phyloP scores from a whole-genome alignment of 2,329 filamentous ascomycete species.

The Cladosporium sp. region DNA sequence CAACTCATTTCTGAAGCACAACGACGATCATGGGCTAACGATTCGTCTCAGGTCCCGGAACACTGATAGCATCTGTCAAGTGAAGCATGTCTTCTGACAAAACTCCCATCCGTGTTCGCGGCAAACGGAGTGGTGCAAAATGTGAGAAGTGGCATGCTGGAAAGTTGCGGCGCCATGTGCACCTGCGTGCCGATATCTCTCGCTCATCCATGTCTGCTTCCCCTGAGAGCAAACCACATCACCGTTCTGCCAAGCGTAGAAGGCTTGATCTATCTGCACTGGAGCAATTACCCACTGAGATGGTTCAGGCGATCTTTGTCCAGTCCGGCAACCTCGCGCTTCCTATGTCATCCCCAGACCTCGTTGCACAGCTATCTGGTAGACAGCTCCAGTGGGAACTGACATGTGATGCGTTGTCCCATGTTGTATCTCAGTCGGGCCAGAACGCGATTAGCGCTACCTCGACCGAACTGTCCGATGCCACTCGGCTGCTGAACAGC shows the following conservation, averaged over 20 bases:
- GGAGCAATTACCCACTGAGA: conserved; percentile 38
- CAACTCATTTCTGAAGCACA: neutral
- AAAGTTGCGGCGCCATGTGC: conserved; percentile 25
- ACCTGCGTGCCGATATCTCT: neutral
- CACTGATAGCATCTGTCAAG: neutral
- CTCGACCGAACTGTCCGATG: conserved; percentile 23
- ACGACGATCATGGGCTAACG: neutral
- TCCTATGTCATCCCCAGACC: conserved; percentile 31
- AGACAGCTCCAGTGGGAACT: conserved; percentile 32
- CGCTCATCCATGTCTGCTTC: neutral
- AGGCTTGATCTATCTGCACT: conserved; percentile 27
- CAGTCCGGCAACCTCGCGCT: conserved; percentile 34
- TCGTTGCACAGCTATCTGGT: conserved; percentile 34
- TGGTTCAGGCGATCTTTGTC: conserved; percentile 38
- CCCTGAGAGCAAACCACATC: neutral
- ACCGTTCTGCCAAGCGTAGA: conserved; percentile 6
- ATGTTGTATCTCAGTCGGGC: conserved; percentile 21
- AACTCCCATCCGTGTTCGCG: conserved; percentile 37
- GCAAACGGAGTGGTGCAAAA: conserved; percentile 30
- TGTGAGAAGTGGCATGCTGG: conserved; percentile 32
- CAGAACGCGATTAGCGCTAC: conserved; percentile 11
- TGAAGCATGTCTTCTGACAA: conserved; percentile 18
- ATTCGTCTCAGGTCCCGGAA: neutral
- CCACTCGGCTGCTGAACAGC: conserved; percentile 33
- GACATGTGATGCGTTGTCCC: conserved; percentile 27